Evolutionary conservation across 768 basidiomycete species (phyloP), one percentile per base, ranked within the genome.

Genomic region (Lepiota brunneoincarnata): DNA sequence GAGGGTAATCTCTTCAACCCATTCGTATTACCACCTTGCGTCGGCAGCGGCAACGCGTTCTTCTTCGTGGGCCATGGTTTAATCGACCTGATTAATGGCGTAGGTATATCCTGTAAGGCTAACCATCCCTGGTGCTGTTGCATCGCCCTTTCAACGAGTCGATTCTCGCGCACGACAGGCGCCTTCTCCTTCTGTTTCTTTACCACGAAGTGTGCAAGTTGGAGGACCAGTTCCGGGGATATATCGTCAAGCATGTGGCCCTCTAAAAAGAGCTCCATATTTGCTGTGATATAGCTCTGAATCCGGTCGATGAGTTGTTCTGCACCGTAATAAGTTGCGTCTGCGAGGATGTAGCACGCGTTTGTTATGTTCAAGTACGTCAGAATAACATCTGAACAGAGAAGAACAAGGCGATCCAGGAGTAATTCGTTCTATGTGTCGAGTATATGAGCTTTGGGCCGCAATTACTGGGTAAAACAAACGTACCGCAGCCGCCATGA

Each of bases 181-280:
- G 84, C 77, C 60, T 88, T 88, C 37, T 75, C 72, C 3, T 71
- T 67, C 66, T 99, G 97, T 40, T 79, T 75, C 9, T 63, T 56
- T 15, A 76, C 73, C 2, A 86, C 74, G 57, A 81, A 87, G 2
- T 68, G 63, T 2, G 86, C 75, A 6, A 99, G 78, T 58, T 86
- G 81, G 47, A 80, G 79, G 58, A 96, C 69, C 18, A 92, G 77
- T 31, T 78, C 76, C 15, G 74, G 64, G 2, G 85, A 76, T 35
- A 96, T 77, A 48, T 87, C 87, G 54, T 94, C 90, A 20, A 99
- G 79, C 61, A 95, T 79, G 15, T 80, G 80, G 31, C 75, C 76
- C 64, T 98, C 93, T 17, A 99, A 79, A 46, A 97, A 77, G 0
- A 85, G 83, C 67, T 99, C 97, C 74, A 96, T 75, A 63, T 93